phyloP scores from a whole-genome alignment of 2,329 filamentous ascomycete genomes.

The Diaporthe helianthi region DNA sequence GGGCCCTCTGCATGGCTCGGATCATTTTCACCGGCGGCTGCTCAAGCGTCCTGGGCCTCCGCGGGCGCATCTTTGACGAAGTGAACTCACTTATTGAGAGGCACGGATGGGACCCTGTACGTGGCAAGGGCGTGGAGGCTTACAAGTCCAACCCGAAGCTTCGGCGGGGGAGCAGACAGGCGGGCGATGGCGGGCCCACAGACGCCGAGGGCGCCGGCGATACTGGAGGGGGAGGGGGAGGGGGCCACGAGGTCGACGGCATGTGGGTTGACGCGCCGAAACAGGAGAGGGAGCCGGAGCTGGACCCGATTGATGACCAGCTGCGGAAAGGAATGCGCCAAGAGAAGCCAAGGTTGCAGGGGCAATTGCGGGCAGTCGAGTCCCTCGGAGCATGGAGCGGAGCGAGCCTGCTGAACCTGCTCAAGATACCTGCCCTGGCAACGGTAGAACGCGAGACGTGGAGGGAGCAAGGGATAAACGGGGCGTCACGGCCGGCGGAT shows the following conservation, averaged over 20 bases:
- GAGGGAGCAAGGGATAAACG: conserved; percentile 69
- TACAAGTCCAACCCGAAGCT: conserved; percentile 55
- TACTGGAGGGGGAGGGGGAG: conserved; percentile 34
- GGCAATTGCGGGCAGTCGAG: conserved; percentile 69
- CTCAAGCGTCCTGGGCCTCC: conserved; percentile 79
- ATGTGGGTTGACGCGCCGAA: conserved; percentile 52
- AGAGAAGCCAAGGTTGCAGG: conserved; percentile 54
- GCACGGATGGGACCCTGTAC: conserved; percentile 79
- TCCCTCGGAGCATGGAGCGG: conserved; percentile 78
- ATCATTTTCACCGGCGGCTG: conserved; percentile 87
- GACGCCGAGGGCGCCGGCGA: conserved; percentile 39
- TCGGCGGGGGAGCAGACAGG: conserved; percentile 41
- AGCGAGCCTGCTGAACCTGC: conserved; percentile 71
- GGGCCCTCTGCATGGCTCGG: conserved; percentile 85
- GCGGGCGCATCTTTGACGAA: conserved; percentile 78
- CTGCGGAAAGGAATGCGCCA: conserved; percentile 54
- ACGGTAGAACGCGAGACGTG: conserved; percentile 76
- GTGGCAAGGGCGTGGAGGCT: conserved; percentile 70
- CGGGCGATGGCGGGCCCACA: conserved; percentile 35
- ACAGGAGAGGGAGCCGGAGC: conserved; percentile 50
- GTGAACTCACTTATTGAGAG: conserved; percentile 69
- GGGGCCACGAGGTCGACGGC: conserved; percentile 43
- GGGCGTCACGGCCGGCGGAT: conserved; percentile 66
- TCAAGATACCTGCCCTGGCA: conserved; percentile 73
- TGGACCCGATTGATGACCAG: conserved; percentile 65